Conservation (phyloP, 768 basidiomycete genomes). For the Hygrophorus pudorinus region DNA sequence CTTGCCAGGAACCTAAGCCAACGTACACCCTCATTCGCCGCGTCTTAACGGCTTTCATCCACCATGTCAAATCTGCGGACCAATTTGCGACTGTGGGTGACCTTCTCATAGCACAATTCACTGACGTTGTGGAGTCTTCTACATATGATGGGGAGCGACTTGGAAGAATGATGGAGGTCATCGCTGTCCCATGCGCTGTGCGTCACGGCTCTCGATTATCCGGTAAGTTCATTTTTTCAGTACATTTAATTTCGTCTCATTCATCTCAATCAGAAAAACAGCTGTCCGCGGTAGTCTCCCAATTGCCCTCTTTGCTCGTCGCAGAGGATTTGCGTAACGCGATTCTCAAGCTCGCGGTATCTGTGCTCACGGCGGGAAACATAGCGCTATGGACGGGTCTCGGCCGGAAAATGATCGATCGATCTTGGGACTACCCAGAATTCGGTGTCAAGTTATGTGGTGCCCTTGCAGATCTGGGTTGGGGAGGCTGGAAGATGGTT, state of each 20-base stretch:
- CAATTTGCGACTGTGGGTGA: conserved; percentile 52
- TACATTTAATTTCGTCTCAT: not conserved
- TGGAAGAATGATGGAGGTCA: conserved; percentile 44
- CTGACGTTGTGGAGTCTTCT: conserved; percentile 13
- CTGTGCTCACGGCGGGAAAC: conserved; percentile 32
- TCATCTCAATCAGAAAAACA: conserved; percentile 23
- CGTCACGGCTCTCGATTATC: conserved; percentile 63
- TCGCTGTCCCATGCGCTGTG: conserved; percentile 48
- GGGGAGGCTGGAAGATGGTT: conserved; percentile 72
- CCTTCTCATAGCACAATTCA: conserved; percentile 34
- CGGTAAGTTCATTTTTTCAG: conserved; percentile 24
- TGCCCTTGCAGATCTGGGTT: conserved; percentile 50
- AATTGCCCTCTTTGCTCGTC: conserved; percentile 22
- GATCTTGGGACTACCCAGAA: conserved; percentile 27
- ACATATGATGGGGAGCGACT: conserved; percentile 27
- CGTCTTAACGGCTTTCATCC: conserved; percentile 68
- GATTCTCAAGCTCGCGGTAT: conserved; percentile 27
- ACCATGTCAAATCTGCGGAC: conserved; percentile 67
- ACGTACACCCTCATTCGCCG: conserved; percentile 57
- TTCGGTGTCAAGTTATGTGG: conserved; percentile 52
- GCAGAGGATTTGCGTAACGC: conserved; percentile 15
- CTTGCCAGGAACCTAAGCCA: conserved; percentile 24
- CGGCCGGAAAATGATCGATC: conserved; percentile 48
- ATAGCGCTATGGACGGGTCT: conserved; percentile 41
- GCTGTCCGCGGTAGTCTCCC: conserved; percentile 21